These are phyloP conservation scores for Gnaphalium uliginosum DNA, from an alignment of 129 eudicot genomes.

Conservation along the genomic window DNA sequence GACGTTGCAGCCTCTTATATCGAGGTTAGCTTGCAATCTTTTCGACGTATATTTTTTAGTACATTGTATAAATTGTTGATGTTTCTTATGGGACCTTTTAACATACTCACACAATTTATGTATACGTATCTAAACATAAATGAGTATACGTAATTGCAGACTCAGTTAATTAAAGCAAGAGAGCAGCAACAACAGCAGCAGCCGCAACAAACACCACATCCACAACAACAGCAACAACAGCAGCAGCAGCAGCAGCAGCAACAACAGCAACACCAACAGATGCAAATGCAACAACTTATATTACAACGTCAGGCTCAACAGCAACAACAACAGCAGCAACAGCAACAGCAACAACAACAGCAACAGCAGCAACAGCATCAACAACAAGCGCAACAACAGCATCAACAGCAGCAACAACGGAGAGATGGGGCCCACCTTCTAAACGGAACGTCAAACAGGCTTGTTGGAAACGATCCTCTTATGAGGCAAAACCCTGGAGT, in stretches of 20 bases:
- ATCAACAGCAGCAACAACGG: conserved; percentile 75
- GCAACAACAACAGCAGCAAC: conserved; percentile 67
- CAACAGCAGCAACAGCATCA: conserved; percentile 62
- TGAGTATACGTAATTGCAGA: conserved; percentile 40
- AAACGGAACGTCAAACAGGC: conserved; percentile 74
- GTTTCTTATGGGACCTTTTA: not conserved
- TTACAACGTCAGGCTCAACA: conserved; percentile 24
- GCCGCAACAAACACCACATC: conserved; percentile 58
- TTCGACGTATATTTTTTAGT: not conserved
- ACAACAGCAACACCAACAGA: conserved; percentile 59
- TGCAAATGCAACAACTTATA: conserved; percentile 48
- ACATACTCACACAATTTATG: not conserved
- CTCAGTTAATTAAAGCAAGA: conserved; percentile 84
- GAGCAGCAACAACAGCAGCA: conserved; percentile 91
- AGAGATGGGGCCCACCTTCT: conserved; percentile 83
- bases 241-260: conserved; percentile 66
- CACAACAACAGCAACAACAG: conserved; percentile 64
- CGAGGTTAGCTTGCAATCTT: conserved; percentile 56
- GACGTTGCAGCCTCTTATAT: conserved; percentile 99
- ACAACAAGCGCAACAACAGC: conserved; percentile 61
- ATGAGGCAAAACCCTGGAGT: conserved; percentile 87
- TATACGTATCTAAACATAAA: not conserved
- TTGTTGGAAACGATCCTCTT: conserved; percentile 77
- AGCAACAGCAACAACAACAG: conserved; percentile 59
- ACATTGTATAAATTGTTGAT: no score